A percentile compares a stretch with the other conserved stretches of the same genome.
These are phyloP conservation scores for Boechera divaricarpa DNA, from an alignment of 345 rosid genomes.

Conservation along the genomic window DNA sequence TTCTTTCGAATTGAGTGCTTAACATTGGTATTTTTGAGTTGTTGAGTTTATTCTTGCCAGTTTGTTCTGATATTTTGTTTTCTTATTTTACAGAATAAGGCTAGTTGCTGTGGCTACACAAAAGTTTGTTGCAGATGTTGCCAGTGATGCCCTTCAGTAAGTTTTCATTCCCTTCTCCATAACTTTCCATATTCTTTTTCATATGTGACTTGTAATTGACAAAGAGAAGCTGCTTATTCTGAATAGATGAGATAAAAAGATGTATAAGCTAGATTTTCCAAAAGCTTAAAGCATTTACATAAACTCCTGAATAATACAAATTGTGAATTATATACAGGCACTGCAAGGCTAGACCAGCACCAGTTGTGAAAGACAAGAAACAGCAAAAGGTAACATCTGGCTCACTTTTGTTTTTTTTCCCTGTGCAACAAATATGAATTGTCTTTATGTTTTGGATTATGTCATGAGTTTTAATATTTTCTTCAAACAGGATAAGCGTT, in stretches of 20 bases:
- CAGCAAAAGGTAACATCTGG: slow-evolving; percentile 76
- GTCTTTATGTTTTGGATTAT: not conserved
- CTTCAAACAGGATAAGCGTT: slow-evolving; percentile 78
- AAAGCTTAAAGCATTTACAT: not conserved
- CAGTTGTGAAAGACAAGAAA: slow-evolving; percentile 93
- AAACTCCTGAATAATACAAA: not conserved
- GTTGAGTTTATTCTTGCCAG: not conserved
- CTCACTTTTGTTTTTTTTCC: not conserved
- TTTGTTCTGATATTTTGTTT: slow-evolving; percentile 13
- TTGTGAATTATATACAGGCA: slow-evolving; percentile 57
- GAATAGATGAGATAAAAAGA: not conserved
- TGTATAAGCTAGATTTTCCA: slow-evolving; percentile 7
- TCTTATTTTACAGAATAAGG: slow-evolving; percentile 65
- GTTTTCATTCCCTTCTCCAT: slow-evolving; percentile 29
- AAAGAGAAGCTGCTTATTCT: not conserved
- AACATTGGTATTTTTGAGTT: not conserved
- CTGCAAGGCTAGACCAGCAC: slow-evolving; percentile 88
- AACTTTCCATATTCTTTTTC: not conserved
- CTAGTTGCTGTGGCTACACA: slow-evolving; percentile 97
- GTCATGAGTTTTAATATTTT: slow-evolving; percentile 1
- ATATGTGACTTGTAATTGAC: not conserved
- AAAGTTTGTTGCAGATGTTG: slow-evolving; percentile 94
- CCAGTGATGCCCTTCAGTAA: slow-evolving; percentile 87
- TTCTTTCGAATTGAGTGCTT: not conserved
- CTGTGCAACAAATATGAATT: slow-evolving; percentile 4